Evolutionary conservation across 164 flowering plant species (phyloP).

Genomic region (Dillenia suffruticosa): DNA sequence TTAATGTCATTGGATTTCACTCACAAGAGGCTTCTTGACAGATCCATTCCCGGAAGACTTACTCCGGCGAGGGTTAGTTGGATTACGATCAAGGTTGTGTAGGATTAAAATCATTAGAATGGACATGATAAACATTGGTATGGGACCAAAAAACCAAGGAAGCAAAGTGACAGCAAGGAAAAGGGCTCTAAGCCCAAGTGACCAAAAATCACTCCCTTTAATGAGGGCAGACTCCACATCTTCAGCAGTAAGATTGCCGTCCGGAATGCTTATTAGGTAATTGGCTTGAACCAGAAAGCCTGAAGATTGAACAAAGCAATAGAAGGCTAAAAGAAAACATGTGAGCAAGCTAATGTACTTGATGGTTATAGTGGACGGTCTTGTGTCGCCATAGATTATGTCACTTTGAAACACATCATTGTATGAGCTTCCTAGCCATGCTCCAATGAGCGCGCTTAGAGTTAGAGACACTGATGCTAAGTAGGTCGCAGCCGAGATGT

Average conservation of each 20-base stretch:
- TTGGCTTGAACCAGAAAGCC: slow-evolving; percentile 40
- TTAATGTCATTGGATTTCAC: no score
- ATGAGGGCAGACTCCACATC: slow-evolving; percentile 34
- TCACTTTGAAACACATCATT: slow-evolving; percentile 24
- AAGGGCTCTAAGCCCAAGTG: slow-evolving; percentile 49
- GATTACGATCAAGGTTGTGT: slow-evolving; percentile 31
- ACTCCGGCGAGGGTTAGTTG: slow-evolving; percentile 22
- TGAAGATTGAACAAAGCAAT: slow-evolving; percentile 45
- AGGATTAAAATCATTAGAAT: slow-evolving; percentile 31
- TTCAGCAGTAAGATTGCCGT: slow-evolving; percentile 8
- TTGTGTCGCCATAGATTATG: slow-evolving; percentile 45
- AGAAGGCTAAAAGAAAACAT: slow-evolving; percentile 47
- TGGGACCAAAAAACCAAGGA: slow-evolving; percentile 61
- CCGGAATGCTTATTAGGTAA: slow-evolving; percentile 43
- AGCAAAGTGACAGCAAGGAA: slow-evolving; percentile 42
- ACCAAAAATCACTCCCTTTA: slow-evolving; percentile 50
- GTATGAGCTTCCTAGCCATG: slow-evolving; percentile 33
- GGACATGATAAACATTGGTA: slow-evolving; percentile 44
- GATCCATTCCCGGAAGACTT: not conserved
- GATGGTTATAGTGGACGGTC: slow-evolving; percentile 35
- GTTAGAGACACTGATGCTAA: slow-evolving; percentile 39
- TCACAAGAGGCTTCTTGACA: no score
- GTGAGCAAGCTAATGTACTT: slow-evolving; percentile 50
- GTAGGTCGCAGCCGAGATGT: slow-evolving; percentile 40
- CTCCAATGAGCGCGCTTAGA: slow-evolving; percentile 48